Evolutionary conservation across 2,329 filamentous ascomycete genomes (phyloP).

Genomic region (Aspergillus sp.): DNA sequence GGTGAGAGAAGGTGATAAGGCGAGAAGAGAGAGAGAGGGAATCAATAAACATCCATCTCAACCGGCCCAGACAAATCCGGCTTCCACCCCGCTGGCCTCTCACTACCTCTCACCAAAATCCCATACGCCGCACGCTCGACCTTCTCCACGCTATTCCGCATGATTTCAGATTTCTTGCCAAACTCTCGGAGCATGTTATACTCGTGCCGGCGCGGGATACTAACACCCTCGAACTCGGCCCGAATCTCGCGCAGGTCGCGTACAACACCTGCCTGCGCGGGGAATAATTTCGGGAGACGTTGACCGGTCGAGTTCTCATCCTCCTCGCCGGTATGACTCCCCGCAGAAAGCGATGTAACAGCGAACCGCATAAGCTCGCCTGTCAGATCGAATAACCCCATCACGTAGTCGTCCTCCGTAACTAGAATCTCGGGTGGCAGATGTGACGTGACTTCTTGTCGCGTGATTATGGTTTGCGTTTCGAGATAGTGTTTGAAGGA

Average conservation of each 20-base stretch:
- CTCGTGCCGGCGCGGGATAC: conserved; percentile 51
- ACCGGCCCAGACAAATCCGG: conserved; percentile 64
- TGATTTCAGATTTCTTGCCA: conserved; percentile 78
- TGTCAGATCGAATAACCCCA: conserved; percentile 89
- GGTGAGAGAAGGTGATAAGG: not conserved
- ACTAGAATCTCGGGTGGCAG: conserved; percentile 58
- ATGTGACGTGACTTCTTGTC: conserved; percentile 55
- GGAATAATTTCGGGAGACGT: conserved; percentile 20
- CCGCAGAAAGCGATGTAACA: conserved; percentile 81
- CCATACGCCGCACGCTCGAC: conserved; percentile 90
- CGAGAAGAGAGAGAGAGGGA: not conserved
- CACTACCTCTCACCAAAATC: conserved; percentile 79
- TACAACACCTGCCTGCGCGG: conserved; percentile 65
- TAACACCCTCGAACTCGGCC: conserved; percentile 71
- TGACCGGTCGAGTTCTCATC: not conserved
- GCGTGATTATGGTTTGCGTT: conserved; percentile 71
- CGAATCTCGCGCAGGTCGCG: conserved; percentile 78
- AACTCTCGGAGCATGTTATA: conserved; percentile 61
- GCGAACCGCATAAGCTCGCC: conserved; percentile 98
- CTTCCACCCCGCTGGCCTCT: conserved; percentile 88
- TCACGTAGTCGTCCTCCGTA: conserved; percentile 80
- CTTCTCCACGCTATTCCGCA: conserved; percentile 87
- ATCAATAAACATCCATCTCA: conserved; percentile 41
- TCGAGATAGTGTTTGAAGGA: conserved; percentile 86
- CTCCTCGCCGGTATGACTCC: conserved; percentile 46